A percentile compares a stretch with the other conserved stretches of the same genome.
Conservation (phyloP, 2,329 filamentous ascomycete species). For the Colletotrichum trifolii region DNA sequence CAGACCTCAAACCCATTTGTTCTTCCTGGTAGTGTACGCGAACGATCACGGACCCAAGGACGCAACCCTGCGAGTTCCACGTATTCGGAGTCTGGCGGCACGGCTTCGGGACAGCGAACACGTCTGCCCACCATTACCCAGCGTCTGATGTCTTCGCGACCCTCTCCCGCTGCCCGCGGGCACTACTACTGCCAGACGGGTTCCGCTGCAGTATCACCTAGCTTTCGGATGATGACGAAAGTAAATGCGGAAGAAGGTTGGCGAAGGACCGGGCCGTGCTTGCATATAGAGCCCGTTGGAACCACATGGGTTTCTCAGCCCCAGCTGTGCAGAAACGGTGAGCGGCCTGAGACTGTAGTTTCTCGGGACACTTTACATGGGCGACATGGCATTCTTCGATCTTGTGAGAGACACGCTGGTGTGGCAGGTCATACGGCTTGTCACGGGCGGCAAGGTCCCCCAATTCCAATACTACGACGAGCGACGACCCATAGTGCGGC, state of each 20-base stretch:
- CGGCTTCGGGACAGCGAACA: not conserved
- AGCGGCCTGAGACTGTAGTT: not conserved
- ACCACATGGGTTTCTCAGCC: not conserved
- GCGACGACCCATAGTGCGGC: slow-evolving; percentile 19
- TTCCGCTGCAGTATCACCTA: too few species aligned
- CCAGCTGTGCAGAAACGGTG: not conserved
- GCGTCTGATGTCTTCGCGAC: slow-evolving; percentile 2
- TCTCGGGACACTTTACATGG: not conserved
- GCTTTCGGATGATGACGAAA: slow-evolving; percentile 16
- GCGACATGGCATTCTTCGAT: slow-evolving; percentile 26
- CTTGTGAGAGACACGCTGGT: slow-evolving; percentile 28
- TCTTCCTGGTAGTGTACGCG: not conserved
- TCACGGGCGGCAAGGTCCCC: slow-evolving; percentile 13
- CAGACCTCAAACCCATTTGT: not conserved
- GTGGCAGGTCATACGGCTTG: slow-evolving; percentile 23
- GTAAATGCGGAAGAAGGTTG: slow-evolving; percentile 10
- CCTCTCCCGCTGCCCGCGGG: too few species aligned
- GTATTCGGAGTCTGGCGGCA: slow-evolving; percentile 1
- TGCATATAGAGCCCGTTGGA: slow-evolving; percentile 4
- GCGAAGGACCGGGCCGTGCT: slow-evolving; percentile 12
- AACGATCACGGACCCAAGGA: too few species aligned
- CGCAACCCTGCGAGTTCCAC: not conserved
- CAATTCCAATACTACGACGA: slow-evolving; percentile 32
- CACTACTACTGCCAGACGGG: too few species aligned
- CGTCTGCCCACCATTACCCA: not conserved